Evolutionary conservation across 495 filamentous ascomycete species (phyloP).

Genomic region (Aspergillus mulundensis): DNA sequence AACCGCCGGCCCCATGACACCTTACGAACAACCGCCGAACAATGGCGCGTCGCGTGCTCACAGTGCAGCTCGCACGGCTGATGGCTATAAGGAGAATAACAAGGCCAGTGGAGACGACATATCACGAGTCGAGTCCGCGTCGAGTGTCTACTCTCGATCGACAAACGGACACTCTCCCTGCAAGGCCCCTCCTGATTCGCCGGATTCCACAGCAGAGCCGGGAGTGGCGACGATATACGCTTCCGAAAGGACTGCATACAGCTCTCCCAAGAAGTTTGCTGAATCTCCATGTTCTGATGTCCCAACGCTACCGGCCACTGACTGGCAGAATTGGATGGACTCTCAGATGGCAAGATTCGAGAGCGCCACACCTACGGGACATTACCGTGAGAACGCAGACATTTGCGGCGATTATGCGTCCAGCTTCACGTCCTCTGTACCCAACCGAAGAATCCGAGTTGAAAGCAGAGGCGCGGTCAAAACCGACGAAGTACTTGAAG

Average conservation of each 20-base stretch:
- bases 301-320: conserved; percentile 27
- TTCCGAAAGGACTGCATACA: conserved; percentile 36
- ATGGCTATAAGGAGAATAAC: not conserved
- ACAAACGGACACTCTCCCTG: conserved; percentile 42
- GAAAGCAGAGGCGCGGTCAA: conserved; percentile 7
- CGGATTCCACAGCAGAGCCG: conserved; percentile 23
- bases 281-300: conserved; percentile 3
- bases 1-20: conserved; percentile 21
- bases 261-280: conserved; percentile 23
- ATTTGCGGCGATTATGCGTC: conserved; percentile 42
- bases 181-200: conserved; percentile 6
- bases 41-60: not conserved
- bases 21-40: conserved; percentile 3
- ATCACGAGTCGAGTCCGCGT: conserved; percentile 20
- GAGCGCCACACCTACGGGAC: conserved; percentile 30
- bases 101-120: not conserved
- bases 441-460: conserved; percentile 7
- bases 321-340: conserved; percentile 50
- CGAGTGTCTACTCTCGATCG: conserved; percentile 56
- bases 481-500: not conserved
- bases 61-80: not conserved
- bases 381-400: conserved; percentile 59
- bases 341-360: conserved; percentile 41
- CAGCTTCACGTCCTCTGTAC: not conserved
- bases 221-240: conserved; percentile 46